Base-by-base conservation (phyloP, 306 rosid genomes). In the Arachis hypogaea region DNA sequence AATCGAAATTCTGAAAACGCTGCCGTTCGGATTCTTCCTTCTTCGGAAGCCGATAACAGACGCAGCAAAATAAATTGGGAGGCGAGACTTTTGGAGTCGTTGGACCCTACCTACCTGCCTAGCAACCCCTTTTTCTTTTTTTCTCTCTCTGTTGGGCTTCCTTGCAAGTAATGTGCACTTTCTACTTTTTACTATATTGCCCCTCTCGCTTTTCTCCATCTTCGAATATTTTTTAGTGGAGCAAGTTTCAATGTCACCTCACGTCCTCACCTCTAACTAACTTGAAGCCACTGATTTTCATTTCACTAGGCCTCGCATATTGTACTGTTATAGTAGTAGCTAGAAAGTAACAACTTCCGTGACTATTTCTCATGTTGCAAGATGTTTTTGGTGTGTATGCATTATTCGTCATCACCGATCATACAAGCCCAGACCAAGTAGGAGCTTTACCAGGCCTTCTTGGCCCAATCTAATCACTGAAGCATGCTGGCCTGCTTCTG, bases 1-100 rank as follows among this genome's bases (percentile, higher is more conserved):
- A 69, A 72, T 79, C 51, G 58, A 58, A 65, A 45, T 78, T 65
- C 57, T 40, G 61, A 72, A 78, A 43, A 9, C 57, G 29, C 10
- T 47, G 47, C 5, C 10, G 56, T 7, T 69, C 16, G 14, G 9
- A 9, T 4, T 4, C n/a, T 71, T 77, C 12, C 9, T 11, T 47
- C 36, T 59, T 60, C 42, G 12, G 50, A 64, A 64, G 9, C 14
- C 59, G 54, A 41, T 10, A 44, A 66, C 7, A 9, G 8, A 57
- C 36, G 52, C 18, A 41, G 55, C 5, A 11, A 10, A 10, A 7
- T 6, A 22, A 52, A 52, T 33, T 33, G 9, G 33, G 36, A 22
- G 18, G 69, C 7, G 42, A 51, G 60, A 16, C 29, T 58, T 9
- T 16, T 50, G 56, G 56, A 11, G 56, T 11, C 3, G 62, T 22